Evolutionary conservation across 371 early-diverging fungal species (phyloP).

Genomic region (Lichtheimia ornata): DNA sequence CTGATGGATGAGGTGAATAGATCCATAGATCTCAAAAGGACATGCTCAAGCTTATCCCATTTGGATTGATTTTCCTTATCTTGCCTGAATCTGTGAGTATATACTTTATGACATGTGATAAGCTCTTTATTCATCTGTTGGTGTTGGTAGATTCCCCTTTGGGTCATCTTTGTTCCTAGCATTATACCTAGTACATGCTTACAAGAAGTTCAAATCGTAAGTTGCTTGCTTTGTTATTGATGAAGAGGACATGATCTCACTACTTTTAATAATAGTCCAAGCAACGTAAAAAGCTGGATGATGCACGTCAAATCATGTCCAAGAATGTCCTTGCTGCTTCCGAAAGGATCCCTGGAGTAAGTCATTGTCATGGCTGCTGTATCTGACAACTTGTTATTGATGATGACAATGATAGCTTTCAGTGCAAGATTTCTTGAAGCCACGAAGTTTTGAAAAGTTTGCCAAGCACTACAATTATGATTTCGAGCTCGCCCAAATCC

Average conservation of each 20-base stretch:
- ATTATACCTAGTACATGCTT: conserved; percentile 67
- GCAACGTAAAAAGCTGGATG: conserved; percentile 58
- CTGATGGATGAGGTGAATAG: conserved; percentile 28
- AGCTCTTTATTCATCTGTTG: no score
- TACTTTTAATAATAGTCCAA: conserved; percentile 37
- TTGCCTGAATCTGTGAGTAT: conserved; percentile 61
- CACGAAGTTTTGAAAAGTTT: conserved; percentile 41
- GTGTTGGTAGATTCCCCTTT: conserved; percentile 51
- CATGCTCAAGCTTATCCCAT: conserved; percentile 61
- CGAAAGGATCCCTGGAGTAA: conserved; percentile 34
- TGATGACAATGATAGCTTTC: conserved; percentile 29
- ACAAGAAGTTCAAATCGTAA: conserved; percentile 59
- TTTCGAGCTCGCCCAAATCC: conserved; percentile 52
- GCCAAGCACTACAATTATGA: conserved; percentile 53
- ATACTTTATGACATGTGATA: no score
- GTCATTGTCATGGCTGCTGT: background rate
- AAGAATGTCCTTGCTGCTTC: conserved; percentile 44
- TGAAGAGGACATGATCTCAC: background rate
- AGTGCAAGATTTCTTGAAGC: conserved; percentile 50
- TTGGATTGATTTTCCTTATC: conserved; percentile 54
- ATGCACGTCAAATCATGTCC: conserved; percentile 55
- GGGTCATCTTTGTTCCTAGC: conserved; percentile 60
- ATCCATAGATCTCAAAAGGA: conserved; percentile 54
- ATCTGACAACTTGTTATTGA: no score
- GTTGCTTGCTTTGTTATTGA: background rate